Percentiles rank a stretch among this genome's conserved stretches.
These are phyloP conservation scores for Microcyclospora pomicola DNA, from an alignment of 2,329 filamentous ascomycete genomes.

Conservation along the genomic window DNA sequence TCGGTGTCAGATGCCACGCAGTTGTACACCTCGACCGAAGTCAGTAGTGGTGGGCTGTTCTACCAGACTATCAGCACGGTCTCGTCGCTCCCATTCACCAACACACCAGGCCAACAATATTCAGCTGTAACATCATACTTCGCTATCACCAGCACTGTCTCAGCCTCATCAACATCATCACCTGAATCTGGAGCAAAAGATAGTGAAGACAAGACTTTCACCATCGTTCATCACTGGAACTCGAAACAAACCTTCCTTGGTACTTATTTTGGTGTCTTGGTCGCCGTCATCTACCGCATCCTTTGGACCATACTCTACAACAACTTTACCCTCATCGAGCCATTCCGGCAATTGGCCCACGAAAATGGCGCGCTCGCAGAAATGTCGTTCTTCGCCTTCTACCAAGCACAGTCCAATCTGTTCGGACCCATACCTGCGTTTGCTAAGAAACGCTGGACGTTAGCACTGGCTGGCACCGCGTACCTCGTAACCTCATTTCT, in stretches of 20 bases:
- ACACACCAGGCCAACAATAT: no score
- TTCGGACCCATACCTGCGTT: slow-evolving; percentile 4
- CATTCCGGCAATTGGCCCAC: slow-evolving; percentile 8
- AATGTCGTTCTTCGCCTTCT: slow-evolving; percentile 8
- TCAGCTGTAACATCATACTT: no score
- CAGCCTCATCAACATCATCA: not conserved
- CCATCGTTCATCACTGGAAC: slow-evolving; percentile 1
- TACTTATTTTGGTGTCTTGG: slow-evolving; percentile 7
- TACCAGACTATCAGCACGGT: no score
- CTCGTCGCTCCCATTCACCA: no score
- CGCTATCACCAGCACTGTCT: not conserved
- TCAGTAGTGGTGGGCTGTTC: no score
- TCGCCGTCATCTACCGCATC: slow-evolving; percentile 10
- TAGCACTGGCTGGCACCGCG: slow-evolving; percentile 1
- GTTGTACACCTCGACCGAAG: no score
- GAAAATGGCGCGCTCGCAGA: slow-evolving; percentile 5
- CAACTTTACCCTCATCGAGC: slow-evolving; percentile 7
- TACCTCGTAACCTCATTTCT: slow-evolving; percentile 3
- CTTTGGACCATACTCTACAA: slow-evolving; percentile 7
- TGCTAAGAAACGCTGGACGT: slow-evolving; percentile 1
- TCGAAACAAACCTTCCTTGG: slow-evolving; percentile 5
- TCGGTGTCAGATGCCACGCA: no score
- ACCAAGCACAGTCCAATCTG: slow-evolving; percentile 6
- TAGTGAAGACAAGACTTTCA: not conserved
- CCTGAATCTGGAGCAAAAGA: not conserved